Conservation (phyloP, 176 grass and related monocot species). For the Oryza glumipatula region DNA sequence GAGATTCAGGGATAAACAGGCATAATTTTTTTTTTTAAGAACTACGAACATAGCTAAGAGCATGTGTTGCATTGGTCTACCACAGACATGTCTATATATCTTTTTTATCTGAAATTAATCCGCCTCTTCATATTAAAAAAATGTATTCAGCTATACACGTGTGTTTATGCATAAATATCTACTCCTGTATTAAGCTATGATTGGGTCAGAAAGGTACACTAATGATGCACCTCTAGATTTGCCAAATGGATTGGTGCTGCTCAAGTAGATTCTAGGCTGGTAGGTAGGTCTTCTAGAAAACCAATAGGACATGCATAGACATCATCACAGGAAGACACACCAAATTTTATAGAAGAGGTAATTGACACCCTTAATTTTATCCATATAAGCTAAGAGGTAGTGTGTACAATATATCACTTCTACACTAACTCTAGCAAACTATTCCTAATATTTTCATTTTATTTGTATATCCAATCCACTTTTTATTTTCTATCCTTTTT, state of each 20-base stretch:
- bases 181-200: not conserved
- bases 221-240: not conserved
- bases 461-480: no score
- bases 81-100: not conserved
- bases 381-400: no score
- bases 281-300: conserved; percentile 31
- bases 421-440: no score
- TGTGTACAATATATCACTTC: no score
- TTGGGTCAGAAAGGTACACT: not conserved
- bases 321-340: not conserved
- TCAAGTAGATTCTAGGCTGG: not conserved
- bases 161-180: not conserved
- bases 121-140: no score
- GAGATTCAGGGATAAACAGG: not conserved
- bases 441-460: no score
- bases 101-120: not conserved
- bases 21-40: no score
- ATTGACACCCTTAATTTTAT: no score
- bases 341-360: no score
- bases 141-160: not conserved
- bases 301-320: not conserved
- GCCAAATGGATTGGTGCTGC: not conserved
- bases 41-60: no score
- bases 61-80: not conserved
- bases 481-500: no score